phyloP scores from a whole-genome alignment of 345 rosid genomes.

The Microcos paniculata region DNA sequence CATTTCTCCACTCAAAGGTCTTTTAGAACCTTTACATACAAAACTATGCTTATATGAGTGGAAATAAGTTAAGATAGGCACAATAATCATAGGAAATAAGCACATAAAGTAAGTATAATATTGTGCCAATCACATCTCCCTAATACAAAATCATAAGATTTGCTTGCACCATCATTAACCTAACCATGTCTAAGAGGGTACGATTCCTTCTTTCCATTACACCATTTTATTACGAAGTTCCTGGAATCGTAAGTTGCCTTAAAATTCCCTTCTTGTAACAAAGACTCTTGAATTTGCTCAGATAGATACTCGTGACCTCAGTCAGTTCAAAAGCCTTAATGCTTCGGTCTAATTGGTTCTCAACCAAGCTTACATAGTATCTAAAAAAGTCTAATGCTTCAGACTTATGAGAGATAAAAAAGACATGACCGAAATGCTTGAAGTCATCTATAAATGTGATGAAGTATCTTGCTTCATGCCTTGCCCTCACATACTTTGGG shows the following conservation, averaged over 20 bases:
- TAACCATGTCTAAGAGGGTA: slow-evolving; percentile 11
- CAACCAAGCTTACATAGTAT: neutral
- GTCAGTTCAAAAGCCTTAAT: neutral
- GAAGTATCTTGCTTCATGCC: neutral
- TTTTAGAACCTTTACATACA: too few relatives aligned
- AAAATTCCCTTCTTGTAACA: neutral
- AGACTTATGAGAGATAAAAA: neutral
- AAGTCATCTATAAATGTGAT: slow-evolving; percentile 15
- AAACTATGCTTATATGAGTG: too few relatives aligned
- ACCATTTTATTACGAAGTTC: slow-evolving; percentile 4
- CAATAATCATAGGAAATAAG: too few relatives aligned
- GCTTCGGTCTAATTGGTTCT: neutral
- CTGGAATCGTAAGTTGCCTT: neutral
- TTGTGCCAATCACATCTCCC: neutral
- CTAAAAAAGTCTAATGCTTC: neutral
- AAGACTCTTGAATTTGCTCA: neutral
- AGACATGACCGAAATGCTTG: neutral
- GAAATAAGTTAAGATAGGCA: too few relatives aligned
- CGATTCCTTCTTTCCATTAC: neutral
- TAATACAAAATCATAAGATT: neutral
- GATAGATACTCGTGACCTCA: neutral
- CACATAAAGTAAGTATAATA: too few relatives aligned
- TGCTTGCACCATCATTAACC: slow-evolving; percentile 10
- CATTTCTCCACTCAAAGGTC: too few relatives aligned
- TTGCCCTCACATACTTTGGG: neutral